A percentile compares a stretch with the other conserved stretches of the same genome.
These are phyloP conservation scores for Solanum okadae DNA, from an alignment of 257 asterid genomes.

Conservation along the genomic window DNA sequence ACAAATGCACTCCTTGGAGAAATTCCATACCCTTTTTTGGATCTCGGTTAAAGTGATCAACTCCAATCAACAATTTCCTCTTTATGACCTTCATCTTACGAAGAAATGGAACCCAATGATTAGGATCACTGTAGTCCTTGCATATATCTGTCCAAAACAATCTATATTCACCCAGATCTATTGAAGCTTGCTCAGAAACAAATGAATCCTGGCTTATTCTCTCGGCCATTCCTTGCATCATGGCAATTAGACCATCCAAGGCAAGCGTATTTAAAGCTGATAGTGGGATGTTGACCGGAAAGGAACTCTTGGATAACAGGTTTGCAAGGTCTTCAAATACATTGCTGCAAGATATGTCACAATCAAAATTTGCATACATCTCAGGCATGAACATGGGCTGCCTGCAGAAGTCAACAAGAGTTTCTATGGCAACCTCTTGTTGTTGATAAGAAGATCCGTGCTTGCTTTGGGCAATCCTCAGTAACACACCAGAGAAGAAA, in stretches of 20 bases:
- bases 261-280: constrained; percentile 79
- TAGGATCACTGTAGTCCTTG: constrained; percentile 49
- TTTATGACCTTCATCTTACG: constrained; percentile 63
- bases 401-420: constrained; percentile 86
- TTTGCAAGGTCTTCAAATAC: constrained; percentile 77
- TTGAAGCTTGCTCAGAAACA: constrained; percentile 19
- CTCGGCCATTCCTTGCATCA: constrained; percentile 75
- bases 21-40: constrained; percentile 75
- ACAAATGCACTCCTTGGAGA: constrained; percentile 59
- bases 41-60: constrained; percentile 76
- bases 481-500: constrained; percentile 61
- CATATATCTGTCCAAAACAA: constrained; percentile 79
- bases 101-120: constrained; percentile 69
- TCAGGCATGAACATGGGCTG: constrained; percentile 71
- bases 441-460: constrained; percentile 79
- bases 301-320: constrained; percentile 73
- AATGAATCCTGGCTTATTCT: constrained; percentile 54
- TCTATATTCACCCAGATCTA: constrained; percentile 36
- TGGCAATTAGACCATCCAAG: constrained; percentile 75
- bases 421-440: constrained; percentile 95
- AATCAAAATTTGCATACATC: constrained; percentile 81
- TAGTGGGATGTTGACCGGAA: constrained; percentile 78
- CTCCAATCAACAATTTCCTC: constrained; percentile 66
- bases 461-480: constrained; percentile 73
- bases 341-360: constrained; percentile 72